These are phyloP conservation scores for Citrus mangshanensis DNA, from an alignment of 345 rosid species.

Conservation along the genomic window DNA sequence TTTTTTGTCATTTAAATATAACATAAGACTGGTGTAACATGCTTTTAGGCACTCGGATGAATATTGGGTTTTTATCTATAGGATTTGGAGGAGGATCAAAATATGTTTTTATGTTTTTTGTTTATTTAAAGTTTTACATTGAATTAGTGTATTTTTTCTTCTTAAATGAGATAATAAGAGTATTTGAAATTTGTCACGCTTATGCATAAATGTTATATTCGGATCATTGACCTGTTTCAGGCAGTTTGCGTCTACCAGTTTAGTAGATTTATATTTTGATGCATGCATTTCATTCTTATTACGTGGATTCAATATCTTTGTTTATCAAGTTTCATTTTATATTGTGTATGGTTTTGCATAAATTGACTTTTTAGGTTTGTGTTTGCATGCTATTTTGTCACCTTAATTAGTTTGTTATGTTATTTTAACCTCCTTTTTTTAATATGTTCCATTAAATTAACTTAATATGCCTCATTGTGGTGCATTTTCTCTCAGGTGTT, in stretches of 20 bases:
- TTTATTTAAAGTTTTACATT: not conserved
- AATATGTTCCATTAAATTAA: not conserved
- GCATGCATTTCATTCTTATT: not conserved
- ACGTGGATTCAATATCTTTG: not conserved
- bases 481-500: conserved; percentile 52
- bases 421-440: too few species aligned
- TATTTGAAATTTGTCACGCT: conserved; percentile 2
- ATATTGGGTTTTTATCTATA: not conserved
- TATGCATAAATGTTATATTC: not conserved
- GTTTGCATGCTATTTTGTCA: not conserved
- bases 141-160: not conserved
- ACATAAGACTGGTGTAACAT: not conserved
- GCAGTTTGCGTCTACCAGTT: not conserved
- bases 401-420: too few species aligned
- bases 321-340: not conserved
- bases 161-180: not conserved
- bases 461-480: not conserved
- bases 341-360: conserved; percentile 1
- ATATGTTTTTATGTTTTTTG: not conserved
- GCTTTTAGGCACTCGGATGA: not conserved
- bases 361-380: not conserved
- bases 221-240: not conserved
- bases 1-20: not conserved
- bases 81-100: not conserved
- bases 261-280: not conserved